Conservation (phyloP, 2,329 filamentous ascomycete species). For the Epichloe typhina region DNA sequence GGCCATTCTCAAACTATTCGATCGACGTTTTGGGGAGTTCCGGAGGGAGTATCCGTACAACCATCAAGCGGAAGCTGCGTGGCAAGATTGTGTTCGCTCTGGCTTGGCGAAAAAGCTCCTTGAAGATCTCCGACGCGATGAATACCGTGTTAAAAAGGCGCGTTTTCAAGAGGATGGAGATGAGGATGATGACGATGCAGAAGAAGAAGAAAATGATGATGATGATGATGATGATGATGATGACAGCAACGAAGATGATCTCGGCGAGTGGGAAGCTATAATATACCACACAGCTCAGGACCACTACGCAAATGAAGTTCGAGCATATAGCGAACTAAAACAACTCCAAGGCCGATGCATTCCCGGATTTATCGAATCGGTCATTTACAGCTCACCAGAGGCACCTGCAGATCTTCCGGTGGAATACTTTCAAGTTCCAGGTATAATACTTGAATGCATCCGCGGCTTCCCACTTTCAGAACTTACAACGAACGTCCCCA, state of each 20-base stretch:
- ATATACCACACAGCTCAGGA: conserved; percentile 3
- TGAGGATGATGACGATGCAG: conserved; percentile 3
- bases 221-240: neutral
- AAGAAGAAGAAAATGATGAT: no score
- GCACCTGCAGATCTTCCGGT: conserved; percentile 4
- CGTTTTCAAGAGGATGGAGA: conserved; percentile 1
- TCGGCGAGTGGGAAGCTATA: conserved; percentile 4
- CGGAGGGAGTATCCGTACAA: conserved; percentile 4
- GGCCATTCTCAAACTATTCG: conserved; percentile 7
- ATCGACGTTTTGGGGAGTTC: conserved; percentile 5
- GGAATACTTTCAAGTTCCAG: conserved; percentile 2
- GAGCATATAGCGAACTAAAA: conserved; percentile 5
- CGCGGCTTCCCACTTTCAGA: conserved; percentile 4
- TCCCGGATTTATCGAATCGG: conserved; percentile 4
- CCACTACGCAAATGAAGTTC: conserved; percentile 4
- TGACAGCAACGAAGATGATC: conserved; percentile 1
- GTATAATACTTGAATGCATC: conserved; percentile 5
- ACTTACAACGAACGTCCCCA: conserved; percentile 1
- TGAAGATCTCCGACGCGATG: conserved; percentile 2
- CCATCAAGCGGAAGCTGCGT: conserved; percentile 3
- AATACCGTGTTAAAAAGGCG: neutral
- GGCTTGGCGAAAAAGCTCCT: conserved; percentile 4
- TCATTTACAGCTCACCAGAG: conserved; percentile 1
- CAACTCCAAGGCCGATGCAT: conserved; percentile 4
- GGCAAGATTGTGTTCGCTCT: conserved; percentile 6